These are phyloP conservation scores for Rhynchospora breviuscula DNA, from an alignment of 176 grass and related monocot species.

Conservation along the genomic window DNA sequence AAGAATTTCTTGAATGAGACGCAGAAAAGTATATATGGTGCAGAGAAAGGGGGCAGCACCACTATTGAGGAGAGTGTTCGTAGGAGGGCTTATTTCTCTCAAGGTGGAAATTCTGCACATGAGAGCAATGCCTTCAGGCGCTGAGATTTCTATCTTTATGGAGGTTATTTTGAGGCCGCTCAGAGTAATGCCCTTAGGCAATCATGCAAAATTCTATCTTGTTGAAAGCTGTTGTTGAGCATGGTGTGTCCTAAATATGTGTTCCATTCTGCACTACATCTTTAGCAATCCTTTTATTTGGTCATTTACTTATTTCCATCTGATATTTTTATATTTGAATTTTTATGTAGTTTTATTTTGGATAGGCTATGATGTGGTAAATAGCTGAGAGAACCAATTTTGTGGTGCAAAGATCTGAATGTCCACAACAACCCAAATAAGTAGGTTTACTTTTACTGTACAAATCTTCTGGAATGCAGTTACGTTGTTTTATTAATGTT, in stretches of 20 bases:
- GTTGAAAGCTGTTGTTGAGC: background rate
- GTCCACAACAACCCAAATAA: background rate
- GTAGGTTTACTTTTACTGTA: background rate
- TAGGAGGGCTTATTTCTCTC: conserved; percentile 72
- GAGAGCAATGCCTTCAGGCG: conserved; percentile 87
- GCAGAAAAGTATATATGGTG: conserved; percentile 77
- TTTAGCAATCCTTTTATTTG: background rate
- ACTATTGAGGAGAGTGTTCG: conserved; percentile 96
- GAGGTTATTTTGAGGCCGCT: background rate
- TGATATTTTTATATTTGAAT: background rate
- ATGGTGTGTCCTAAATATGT: background rate
- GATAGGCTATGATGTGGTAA: background rate
- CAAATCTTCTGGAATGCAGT: background rate
- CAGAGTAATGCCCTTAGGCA: background rate
- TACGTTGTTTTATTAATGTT: background rate
- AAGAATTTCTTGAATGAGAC: conserved; percentile 81
- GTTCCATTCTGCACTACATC: background rate
- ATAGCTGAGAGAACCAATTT: background rate
- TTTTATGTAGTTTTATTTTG: background rate
- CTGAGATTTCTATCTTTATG: conserved; percentile 22
- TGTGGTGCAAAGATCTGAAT: background rate
- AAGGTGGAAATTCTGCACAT: conserved; percentile 55
- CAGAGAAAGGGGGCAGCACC: conserved; percentile 66
- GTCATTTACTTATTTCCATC: background rate
- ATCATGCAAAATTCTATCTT: background rate